Evolutionary conservation across 176 grass and related monocot species (phyloP).

Genomic region (Zea luxurians): DNA sequence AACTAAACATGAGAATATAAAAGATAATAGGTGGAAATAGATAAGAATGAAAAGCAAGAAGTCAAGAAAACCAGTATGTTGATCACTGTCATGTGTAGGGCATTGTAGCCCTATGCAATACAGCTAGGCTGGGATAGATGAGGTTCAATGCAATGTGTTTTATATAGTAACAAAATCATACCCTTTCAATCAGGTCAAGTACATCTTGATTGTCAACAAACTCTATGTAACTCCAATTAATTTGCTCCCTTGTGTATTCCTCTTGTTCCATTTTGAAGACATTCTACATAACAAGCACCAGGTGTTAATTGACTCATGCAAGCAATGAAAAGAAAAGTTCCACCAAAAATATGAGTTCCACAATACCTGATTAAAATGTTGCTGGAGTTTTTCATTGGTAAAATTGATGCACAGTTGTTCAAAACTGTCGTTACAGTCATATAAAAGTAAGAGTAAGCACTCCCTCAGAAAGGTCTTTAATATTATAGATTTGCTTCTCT

Average conservation of each 20-base stretch:
- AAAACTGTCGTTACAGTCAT: slow-evolving; percentile 60
- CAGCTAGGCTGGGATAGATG: slow-evolving; percentile 26
- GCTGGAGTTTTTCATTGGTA: slow-evolving; percentile 97
- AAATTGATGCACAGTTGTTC: slow-evolving; percentile 98
- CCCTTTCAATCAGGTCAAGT: slow-evolving; percentile 94
- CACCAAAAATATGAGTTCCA: slow-evolving; percentile 2
- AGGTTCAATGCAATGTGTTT: not conserved
- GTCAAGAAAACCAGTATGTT: slow-evolving; percentile 2
- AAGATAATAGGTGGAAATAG: slow-evolving; percentile 22
- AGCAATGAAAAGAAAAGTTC: slow-evolving; percentile 21
- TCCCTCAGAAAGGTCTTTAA: not conserved
- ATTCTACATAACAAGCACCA: slow-evolving; percentile 58
- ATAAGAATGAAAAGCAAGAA: slow-evolving; percentile 26
- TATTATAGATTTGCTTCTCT: slow-evolving; percentile 17
- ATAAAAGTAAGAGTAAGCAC: slow-evolving; percentile 37
- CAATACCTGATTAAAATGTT: slow-evolving; percentile 96
- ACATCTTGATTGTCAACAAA: slow-evolving; percentile 99
- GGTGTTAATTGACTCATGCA: slow-evolving; percentile 26
- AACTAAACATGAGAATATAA: slow-evolving; percentile 30
- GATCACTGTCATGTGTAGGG: slow-evolving; percentile 30
- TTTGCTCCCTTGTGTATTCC: slow-evolving; percentile 91
- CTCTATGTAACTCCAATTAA: slow-evolving; percentile 97
- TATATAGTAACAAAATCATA: slow-evolving; percentile 31
- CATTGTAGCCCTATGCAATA: slow-evolving; percentile 4
- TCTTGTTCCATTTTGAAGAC: slow-evolving; percentile 99